These are phyloP conservation scores for Sugiyamaella castrensis DNA, from an alignment of 1,139 yeast genomes.

Conservation along the genomic window DNA sequence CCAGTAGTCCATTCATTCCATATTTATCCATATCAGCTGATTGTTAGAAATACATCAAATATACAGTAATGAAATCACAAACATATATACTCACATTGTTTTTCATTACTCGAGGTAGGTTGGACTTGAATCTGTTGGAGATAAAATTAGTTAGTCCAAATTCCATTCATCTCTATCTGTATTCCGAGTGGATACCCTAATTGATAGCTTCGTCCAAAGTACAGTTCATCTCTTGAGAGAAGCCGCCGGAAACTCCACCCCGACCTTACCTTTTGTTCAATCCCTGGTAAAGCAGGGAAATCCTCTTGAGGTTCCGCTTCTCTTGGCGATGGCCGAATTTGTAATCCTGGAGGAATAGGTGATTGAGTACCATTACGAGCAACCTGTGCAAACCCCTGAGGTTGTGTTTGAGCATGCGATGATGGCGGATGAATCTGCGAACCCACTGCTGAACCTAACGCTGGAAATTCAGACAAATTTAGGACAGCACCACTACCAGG, in stretches of 20 bases:
- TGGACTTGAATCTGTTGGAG: neutral
- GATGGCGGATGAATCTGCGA: conserved; percentile 11
- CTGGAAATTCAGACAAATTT: conserved; percentile 33
- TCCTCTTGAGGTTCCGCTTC: conserved; percentile 18
- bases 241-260: too few species aligned
- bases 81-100: conserved; percentile 7
- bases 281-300: conserved; percentile 29
- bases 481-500: conserved; percentile 20
- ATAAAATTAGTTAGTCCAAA: conserved; percentile 2
- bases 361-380: conserved; percentile 19
- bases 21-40: conserved; percentile 41
- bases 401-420: conserved; percentile 8
- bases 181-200: neutral
- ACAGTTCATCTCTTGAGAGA: too few species aligned
- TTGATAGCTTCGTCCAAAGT: too few species aligned
- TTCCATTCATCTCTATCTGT: neutral
- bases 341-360: conserved; percentile 18
- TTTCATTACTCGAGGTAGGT: neutral
- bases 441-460: conserved; percentile 26
- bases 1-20: conserved; percentile 71
- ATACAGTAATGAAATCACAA: neutral
- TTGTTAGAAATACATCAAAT: neutral
- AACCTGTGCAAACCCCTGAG: conserved; percentile 19
- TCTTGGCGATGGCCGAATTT: conserved; percentile 1
- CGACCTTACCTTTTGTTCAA: conserved; percentile 3